phyloP scores from a whole-genome alignment of 306 rosid genomes.

The Quercus berberidifolia region DNA sequence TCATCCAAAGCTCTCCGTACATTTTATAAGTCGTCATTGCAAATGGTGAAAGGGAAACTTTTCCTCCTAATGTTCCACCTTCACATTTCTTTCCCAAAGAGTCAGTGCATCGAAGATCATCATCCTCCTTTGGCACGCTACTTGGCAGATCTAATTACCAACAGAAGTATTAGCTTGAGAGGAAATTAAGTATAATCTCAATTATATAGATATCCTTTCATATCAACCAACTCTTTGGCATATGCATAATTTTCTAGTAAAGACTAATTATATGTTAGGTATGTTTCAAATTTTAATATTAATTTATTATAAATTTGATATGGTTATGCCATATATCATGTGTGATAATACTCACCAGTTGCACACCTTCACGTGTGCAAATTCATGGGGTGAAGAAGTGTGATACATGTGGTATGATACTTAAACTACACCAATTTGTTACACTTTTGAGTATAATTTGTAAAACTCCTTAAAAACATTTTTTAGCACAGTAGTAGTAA shows the following conservation, averaged over 20 bases:
- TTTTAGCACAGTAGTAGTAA: too few relatives aligned
- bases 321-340: too few relatives aligned
- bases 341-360: too few relatives aligned
- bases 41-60: conserved; percentile 14
- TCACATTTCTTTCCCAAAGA: background rate
- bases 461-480: too few relatives aligned
- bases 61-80: background rate
- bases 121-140: background rate
- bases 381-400: background rate
- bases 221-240: background rate
- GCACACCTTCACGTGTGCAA: too few relatives aligned
- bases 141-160: background rate
- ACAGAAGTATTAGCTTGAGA: background rate
- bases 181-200: background rate
- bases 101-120: background rate
- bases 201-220: background rate
- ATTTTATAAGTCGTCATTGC: conserved; percentile 11
- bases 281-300: background rate
- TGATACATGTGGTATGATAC: too few relatives aligned
- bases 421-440: too few relatives aligned
- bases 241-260: background rate
- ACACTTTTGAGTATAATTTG: too few relatives aligned
- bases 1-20: conserved; percentile 23
- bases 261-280: background rate
- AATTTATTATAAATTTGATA: too few relatives aligned